Evolutionary conservation across 345 rosid species (phyloP).

Genomic region (Erysimum cheiranthoides): DNA sequence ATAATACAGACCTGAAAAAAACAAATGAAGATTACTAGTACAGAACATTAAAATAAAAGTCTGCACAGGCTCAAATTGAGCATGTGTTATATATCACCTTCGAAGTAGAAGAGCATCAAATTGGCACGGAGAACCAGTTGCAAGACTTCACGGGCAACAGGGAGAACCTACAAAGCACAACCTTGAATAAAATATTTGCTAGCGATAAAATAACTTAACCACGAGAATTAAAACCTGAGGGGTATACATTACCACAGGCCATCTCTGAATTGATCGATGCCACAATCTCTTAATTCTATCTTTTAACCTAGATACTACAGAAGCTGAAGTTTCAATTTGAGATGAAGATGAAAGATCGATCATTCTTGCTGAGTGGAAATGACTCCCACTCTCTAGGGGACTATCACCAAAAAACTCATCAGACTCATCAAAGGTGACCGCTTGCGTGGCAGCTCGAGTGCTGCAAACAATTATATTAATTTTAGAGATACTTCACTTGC

Average conservation of each 20-base stretch:
- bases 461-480: constrained; percentile 47
- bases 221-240: constrained; percentile 14
- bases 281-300: constrained; percentile 57
- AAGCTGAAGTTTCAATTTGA: constrained; percentile 50
- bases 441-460: constrained; percentile 74
- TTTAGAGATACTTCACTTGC: neutral
- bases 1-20: constrained; percentile 77
- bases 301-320: constrained; percentile 59
- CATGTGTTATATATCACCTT: constrained; percentile 58
- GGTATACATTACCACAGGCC: constrained; percentile 69
- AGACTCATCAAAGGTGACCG: constrained; percentile 69
- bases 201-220: constrained; percentile 6
- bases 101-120: constrained; percentile 96
- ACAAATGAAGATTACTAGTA: constrained; percentile 12
- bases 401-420: constrained; percentile 51
- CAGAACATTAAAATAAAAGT: constrained; percentile 5
- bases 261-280: constrained; percentile 65
- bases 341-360: constrained; percentile 53
- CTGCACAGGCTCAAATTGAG: neutral
- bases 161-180: constrained; percentile 64
- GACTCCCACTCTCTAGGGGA: constrained; percentile 47
- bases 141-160: constrained; percentile 77
- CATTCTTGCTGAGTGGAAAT: constrained; percentile 42
- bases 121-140: constrained; percentile 86
- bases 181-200: neutral